Conservation (phyloP, 768 basidiomycete species). For the Kwoniella shandongensis region DNA sequence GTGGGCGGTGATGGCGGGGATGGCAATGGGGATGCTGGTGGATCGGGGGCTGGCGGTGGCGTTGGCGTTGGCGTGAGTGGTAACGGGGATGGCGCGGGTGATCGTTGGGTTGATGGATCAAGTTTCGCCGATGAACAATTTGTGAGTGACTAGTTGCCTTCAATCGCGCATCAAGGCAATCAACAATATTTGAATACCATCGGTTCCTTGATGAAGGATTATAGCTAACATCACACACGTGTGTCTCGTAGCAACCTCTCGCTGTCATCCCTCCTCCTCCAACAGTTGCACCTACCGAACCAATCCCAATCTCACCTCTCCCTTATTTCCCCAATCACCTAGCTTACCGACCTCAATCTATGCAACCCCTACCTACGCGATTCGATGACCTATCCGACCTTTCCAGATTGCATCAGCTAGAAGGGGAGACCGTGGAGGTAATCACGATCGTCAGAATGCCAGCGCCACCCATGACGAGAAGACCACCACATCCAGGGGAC, state of each 20-base stretch:
- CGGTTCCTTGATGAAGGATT: no score
- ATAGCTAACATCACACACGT: no score
- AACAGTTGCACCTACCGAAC: constrained; percentile 3
- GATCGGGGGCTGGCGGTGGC: no score
- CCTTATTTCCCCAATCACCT: constrained; percentile 44
- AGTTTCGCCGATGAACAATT: no score
- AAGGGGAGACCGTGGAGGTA: constrained; percentile 30
- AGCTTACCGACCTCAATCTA: constrained; percentile 36
- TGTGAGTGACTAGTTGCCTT: background rate
- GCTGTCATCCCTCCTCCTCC: constrained; percentile 34
- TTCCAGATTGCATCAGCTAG: constrained; percentile 22
- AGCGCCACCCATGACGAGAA: background rate
- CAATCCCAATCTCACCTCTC: constrained; percentile 30
- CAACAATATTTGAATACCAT: no score
- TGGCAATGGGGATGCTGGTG: constrained; percentile 1
- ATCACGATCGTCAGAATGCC: constrained; percentile 44
- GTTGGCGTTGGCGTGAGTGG: constrained; percentile 1
- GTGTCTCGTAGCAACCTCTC: constrained; percentile 39
- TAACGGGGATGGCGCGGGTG: background rate
- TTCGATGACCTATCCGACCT: constrained; percentile 15
- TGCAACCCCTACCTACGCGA: constrained; percentile 25
- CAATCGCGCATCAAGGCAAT: background rate
- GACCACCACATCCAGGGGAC: constrained; percentile 4
- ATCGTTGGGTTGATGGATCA: no score
- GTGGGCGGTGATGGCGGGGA: constrained; percentile 4